Base-by-base conservation (phyloP, 1,139 yeast species). In the Taphrina communis region DNA sequence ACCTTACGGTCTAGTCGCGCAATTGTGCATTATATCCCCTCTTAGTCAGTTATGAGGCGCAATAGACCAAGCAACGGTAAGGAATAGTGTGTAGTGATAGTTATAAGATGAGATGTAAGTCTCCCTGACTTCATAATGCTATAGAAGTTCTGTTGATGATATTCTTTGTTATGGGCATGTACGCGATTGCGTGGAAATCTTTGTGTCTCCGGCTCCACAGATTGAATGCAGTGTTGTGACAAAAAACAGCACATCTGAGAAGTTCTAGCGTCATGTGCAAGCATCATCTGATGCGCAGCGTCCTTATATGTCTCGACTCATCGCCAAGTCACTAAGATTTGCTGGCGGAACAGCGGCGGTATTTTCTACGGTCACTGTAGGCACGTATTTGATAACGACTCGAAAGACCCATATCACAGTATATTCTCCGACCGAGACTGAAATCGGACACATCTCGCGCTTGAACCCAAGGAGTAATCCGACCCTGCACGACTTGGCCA, bases 191-290 rank as follows among this genome's bases (percentile, higher is more conserved):
- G 4, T 1, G 31, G 31, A 25, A 25, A 25, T 25, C 31, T 44
- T 44, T 44, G 12, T 44, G 48, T 44, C 8, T 44, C n/a, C 48
- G 48, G 48, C 48, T 44, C 48, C 48, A 11, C 48, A 44, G n/a
- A 44, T 12, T 4, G 31, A 25, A 25, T 25, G 31, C 4, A 4
- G 31, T 25, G 31, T 25, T 25, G 31, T 25, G 31, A 25, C 31
- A 25, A 25, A 4, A 25, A 25, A 25, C 31, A 25, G 31, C 31
- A 25, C 31, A 25, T 25, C 31, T 25, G 31, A 25, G 31, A 25
- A 25, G 31, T 25, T 25, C 31, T 25, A 1, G 31, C 31, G 31
- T 25, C 31, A 25, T 25, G 31, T 25, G 1, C 31, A 25, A 25
- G 2, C 2, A 25, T 4, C 31, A 25, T 25, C 31, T 25, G 17